Evolutionary conservation across 495 filamentous ascomycete species (phyloP), one percentile per base, ranked within the genome.

Genomic region (Hypoxylon subgilvum): DNA sequence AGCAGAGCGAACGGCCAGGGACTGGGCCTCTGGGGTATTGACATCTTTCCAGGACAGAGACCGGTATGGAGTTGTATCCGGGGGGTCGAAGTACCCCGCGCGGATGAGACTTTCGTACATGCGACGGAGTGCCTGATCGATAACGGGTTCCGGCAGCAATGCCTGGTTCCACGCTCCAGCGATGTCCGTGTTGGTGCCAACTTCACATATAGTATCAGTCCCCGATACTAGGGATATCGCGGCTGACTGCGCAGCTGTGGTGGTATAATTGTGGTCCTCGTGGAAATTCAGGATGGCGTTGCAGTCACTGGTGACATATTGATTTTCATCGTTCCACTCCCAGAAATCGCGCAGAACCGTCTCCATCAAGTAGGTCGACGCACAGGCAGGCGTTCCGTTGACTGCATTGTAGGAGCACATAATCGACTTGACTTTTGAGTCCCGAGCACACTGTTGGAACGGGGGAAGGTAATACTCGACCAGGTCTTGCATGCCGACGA

Each of bases 371-470:
- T 76, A 80, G 0, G 61, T 53, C 49, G 69, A 71, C 4, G 76
- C 76, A 41, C 78, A 80, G 1, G 74, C 67, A 2, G 76, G 78
- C 18, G 73, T 65, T 1, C 78, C 76, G 42, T 79, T 74, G 43
- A 72, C 74, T 4, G 70, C 52, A 38, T 74, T 78, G 57, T 79
- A 77, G 27, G 76, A 74, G 57, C 76, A 79, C 54, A 80, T 80
- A 64, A 80, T 69, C 27, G 69, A 72, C 6, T 71, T 74, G 3
- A 76, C 76, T 36, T 73, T 72, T 7, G 72, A 71, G 49, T 80
- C 76, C 1, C 76, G 63, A 9, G 73, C 71, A 38, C 76, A 78
- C 32, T 72, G 68, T 57, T 75, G 74, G 63, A 79, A 79, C 0
- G 74, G 75, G 22, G 70, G 72, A n/a, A 78, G 50, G 52, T 77